These are phyloP conservation scores for Myriosclerotinia duriaeana DNA, from an alignment of 2,329 filamentous ascomycete species.

Conservation along the genomic window DNA sequence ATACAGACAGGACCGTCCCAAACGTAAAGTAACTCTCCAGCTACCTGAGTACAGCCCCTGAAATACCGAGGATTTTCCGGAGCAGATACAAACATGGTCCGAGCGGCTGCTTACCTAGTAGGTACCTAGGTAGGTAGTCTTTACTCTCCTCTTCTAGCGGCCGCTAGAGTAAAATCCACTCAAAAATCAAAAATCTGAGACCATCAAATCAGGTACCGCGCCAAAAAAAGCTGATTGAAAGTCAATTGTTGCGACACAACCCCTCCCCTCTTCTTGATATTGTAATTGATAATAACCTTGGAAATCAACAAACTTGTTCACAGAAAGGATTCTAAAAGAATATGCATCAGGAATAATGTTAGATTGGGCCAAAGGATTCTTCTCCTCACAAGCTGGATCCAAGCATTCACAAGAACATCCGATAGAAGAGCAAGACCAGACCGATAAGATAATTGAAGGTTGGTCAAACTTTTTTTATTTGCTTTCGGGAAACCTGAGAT, in stretches of 20 bases:
- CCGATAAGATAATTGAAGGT: slow-evolving; percentile 20
- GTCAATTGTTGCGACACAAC: neutral
- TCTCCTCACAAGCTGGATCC: slow-evolving; percentile 8
- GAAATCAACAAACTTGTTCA: neutral
- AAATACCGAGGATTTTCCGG: neutral
- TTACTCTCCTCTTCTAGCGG: neutral
- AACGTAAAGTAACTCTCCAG: no score
- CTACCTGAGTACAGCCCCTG: no score
- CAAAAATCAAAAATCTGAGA: slow-evolving; percentile 13
- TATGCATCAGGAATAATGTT: slow-evolving; percentile 8
- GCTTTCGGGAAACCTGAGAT: neutral
- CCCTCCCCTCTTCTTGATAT: neutral
- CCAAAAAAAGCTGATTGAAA: neutral
- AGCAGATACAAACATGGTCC: neutral
- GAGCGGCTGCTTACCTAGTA: neutral
- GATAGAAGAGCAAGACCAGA: neutral
- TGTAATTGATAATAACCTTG: neutral
- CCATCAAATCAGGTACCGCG: neutral
- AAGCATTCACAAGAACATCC: neutral
- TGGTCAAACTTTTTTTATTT: slow-evolving; percentile 6
- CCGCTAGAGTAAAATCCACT: slow-evolving; percentile 13
- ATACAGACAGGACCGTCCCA: no score
- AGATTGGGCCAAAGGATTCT: slow-evolving; percentile 7
- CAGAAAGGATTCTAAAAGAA: neutral
- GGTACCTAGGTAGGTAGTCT: no score